Conservation (phyloP, 805 yeast species). For the Phaffomyces opuntiae region DNA sequence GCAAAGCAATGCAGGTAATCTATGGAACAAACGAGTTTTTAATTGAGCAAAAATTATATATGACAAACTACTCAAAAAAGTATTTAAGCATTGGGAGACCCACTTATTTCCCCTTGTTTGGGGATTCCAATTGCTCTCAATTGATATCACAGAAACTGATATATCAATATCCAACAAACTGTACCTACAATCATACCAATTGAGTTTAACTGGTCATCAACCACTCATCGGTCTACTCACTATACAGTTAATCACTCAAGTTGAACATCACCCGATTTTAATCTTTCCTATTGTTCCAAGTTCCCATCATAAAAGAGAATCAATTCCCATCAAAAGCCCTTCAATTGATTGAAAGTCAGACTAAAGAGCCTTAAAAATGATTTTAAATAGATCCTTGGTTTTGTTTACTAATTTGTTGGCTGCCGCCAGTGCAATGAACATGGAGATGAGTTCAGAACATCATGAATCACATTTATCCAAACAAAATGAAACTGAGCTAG, state of each 20-base stretch:
- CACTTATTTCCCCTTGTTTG: neutral
- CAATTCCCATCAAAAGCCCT: neutral
- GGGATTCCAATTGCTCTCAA: neutral
- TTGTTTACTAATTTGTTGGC: neutral
- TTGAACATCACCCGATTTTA: neutral
- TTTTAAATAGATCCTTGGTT: neutral
- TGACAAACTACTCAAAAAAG: neutral
- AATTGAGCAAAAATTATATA: neutral
- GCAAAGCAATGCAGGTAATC: neutral
- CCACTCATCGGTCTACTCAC: no score
- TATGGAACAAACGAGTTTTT: neutral
- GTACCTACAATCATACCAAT: no score
- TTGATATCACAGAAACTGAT: no score
- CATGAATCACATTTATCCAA: neutral
- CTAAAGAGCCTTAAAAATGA: neutral
- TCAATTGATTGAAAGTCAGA: no score
- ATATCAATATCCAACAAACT: no score
- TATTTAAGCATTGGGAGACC: neutral
- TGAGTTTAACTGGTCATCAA: no score
- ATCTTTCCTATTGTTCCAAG: no score
- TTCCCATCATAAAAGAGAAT: neutral
- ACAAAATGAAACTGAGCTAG: constrained; percentile 12
- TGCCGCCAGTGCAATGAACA: neutral
- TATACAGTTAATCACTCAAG: neutral
- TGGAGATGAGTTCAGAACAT: neutral